These are phyloP conservation scores for Penicillium turbatum DNA, from an alignment of 495 filamentous ascomycete species.

Conservation along the genomic window DNA sequence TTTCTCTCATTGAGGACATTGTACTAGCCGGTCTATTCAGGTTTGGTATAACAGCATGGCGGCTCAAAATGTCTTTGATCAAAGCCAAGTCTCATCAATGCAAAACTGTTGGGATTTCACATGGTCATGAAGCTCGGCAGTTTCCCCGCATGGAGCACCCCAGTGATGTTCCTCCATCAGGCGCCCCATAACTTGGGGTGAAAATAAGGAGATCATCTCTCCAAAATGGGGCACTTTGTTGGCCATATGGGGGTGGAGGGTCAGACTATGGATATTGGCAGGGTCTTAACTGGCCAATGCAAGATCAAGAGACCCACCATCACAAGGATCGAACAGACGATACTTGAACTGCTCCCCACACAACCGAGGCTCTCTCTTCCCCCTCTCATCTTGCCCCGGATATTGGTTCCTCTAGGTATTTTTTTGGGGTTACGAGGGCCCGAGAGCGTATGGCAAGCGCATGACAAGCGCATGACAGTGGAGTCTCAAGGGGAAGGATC, in stretches of 20 bases:
- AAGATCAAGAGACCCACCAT: neutral
- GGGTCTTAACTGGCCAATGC: neutral
- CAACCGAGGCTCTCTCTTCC: slow-evolving; percentile 11
- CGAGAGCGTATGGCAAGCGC: neutral
- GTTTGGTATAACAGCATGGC: too few relatives aligned
- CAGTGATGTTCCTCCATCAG: too few relatives aligned
- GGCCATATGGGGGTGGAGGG: too few relatives aligned
- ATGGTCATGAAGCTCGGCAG: slow-evolving; percentile 23
- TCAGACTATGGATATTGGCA: neutral
- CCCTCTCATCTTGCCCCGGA: neutral
- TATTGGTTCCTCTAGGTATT: neutral
- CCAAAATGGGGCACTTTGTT: too few relatives aligned
- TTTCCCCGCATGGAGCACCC: neutral
- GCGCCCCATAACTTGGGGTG: neutral
- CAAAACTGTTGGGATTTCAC: slow-evolving; percentile 10
- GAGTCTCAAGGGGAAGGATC: neutral
- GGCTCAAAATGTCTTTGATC: neutral
- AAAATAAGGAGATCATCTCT: too few relatives aligned
- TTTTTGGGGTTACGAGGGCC: neutral
- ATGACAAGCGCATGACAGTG: neutral
- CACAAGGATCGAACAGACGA: neutral
- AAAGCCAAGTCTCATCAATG: neutral
- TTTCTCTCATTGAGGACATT: too few relatives aligned
- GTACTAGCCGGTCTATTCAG: too few relatives aligned
- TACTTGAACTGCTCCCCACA: neutral